Percentiles rank a stretch among this genome's conserved stretches.
Conservation (phyloP, 108 stramenopile species). For the Conticribra weissflogii region DNA sequence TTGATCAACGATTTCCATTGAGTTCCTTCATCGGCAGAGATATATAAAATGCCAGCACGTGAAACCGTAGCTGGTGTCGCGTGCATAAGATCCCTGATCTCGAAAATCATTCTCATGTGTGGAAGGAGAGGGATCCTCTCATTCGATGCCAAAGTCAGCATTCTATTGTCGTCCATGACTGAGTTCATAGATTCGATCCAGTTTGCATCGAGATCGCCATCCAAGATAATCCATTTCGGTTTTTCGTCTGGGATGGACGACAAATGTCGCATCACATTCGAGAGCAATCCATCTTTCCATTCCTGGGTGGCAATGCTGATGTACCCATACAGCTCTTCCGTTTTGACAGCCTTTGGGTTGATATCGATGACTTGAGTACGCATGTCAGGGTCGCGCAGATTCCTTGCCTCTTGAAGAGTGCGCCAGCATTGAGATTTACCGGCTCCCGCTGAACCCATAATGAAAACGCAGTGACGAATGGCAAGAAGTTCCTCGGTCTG, state of each 20-base stretch:
- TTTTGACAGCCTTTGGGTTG: conserved; percentile 84
- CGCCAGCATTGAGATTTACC: conserved; percentile 84
- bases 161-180: conserved; percentile 89
- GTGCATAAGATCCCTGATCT: conserved; percentile 84
- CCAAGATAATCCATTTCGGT: conserved; percentile 88
- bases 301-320: conserved; percentile 82
- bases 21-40: conserved; percentile 76
- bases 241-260: conserved; percentile 71
- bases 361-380: conserved; percentile 66
- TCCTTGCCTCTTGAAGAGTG: conserved; percentile 69
- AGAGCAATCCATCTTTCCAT: conserved; percentile 85
- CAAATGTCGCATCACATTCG: conserved; percentile 79
- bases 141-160: conserved; percentile 87
- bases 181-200: conserved; percentile 91
- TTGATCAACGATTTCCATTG: conserved; percentile 82
- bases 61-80: conserved; percentile 85
- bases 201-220: conserved; percentile 87
- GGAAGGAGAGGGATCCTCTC: conserved; percentile 82
- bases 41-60: conserved; percentile 87
- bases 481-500: conserved; percentile 67
- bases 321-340: conserved; percentile 81
- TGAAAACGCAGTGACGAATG: conserved; percentile 71
- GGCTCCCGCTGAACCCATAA: conserved; percentile 75
- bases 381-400: conserved; percentile 39
- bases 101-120: conserved; percentile 89